Percentiles rank a stretch among this genome's conserved stretches.
Conservation (phyloP, 2,329 filamentous ascomycete genomes). For the Gnomoniopsis sp. region DNA sequence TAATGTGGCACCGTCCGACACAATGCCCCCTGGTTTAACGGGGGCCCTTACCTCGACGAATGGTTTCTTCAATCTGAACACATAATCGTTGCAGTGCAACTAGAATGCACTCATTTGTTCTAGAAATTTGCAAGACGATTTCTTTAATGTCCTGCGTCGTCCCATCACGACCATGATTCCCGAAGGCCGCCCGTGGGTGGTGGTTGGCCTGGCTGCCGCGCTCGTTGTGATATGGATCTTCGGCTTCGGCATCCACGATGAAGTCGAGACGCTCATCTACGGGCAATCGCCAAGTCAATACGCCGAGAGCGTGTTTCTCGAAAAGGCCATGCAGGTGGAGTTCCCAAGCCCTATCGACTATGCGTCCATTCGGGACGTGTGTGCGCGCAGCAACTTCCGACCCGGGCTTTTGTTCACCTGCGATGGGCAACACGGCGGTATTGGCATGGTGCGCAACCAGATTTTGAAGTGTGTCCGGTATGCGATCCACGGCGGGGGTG, state of each 20-base stretch:
- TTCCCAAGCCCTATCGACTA: conserved; percentile 33
- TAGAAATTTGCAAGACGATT: background rate
- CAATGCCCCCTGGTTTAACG: background rate
- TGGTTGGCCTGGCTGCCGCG: conserved; percentile 9
- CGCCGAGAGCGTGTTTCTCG: conserved; percentile 22
- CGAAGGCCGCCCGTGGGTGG: conserved; percentile 15
- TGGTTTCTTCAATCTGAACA: too few relatives aligned
- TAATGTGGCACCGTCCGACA: background rate
- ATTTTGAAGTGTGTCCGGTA: conserved; percentile 39
- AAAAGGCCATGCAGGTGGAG: conserved; percentile 29
- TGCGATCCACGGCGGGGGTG: conserved; percentile 34
- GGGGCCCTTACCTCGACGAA: too few relatives aligned
- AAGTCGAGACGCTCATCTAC: conserved; percentile 12
- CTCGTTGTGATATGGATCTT: conserved; percentile 17
- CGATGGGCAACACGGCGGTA: conserved; percentile 35
- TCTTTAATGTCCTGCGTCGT: background rate
- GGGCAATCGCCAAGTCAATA: conserved; percentile 7
- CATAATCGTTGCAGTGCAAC: too few relatives aligned
- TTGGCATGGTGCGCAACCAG: conserved; percentile 38
- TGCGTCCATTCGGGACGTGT: conserved; percentile 30
- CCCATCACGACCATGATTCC: conserved; percentile 8
- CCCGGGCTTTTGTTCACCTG: conserved; percentile 35
- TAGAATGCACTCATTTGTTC: too few relatives aligned
- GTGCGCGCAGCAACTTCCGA: conserved; percentile 30
- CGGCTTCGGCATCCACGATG: conserved; percentile 15